Evolutionary conservation across 1,284 basidiomycete genomes (phyloP).

Genomic region (Farysia itapuensis): DNA sequence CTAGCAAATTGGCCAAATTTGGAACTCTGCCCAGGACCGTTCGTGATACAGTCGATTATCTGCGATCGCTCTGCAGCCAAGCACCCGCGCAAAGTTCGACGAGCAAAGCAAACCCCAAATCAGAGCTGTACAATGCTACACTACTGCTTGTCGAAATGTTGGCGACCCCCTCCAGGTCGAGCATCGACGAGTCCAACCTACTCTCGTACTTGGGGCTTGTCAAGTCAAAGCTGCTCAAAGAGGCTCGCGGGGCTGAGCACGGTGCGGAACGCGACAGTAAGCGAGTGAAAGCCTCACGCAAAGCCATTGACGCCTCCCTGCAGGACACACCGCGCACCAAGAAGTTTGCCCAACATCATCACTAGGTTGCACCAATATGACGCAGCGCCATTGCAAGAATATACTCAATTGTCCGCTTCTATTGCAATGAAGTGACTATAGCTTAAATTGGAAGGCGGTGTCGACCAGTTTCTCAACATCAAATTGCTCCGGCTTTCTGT

Average conservation of each 20-base stretch:
- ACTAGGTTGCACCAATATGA: too few relatives aligned
- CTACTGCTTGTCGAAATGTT: conserved; percentile 31
- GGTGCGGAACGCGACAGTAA: conserved; percentile 23
- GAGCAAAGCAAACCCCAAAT: conserved; percentile 9
- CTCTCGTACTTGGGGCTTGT: conserved; percentile 34
- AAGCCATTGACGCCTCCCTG: conserved; percentile 8
- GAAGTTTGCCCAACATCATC: too few relatives aligned
- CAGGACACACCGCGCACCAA: too few relatives aligned
- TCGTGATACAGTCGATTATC: conserved; percentile 13
- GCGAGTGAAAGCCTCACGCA: conserved; percentile 20
- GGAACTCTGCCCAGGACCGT: conserved; percentile 24
- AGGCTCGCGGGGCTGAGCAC: conserved; percentile 22
- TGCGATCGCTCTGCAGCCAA: conserved; percentile 27
- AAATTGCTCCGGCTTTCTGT: conserved; percentile 43
- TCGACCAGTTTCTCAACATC: conserved; percentile 46
- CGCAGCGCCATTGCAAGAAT: too few relatives aligned
- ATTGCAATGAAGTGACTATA: too few relatives aligned
- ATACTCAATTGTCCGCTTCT: too few relatives aligned
- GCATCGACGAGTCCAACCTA: conserved; percentile 43
- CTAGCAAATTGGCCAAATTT: conserved; percentile 20
- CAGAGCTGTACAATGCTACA: conserved; percentile 24
- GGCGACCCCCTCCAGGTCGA: conserved; percentile 19
- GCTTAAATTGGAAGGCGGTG: conserved; percentile 28
- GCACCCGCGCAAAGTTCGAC: conserved; percentile 14
- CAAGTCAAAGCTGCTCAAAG: conserved; percentile 17